Percentiles rank a stretch among this genome's conserved stretches.
These are phyloP conservation scores for Phytophthora idaei DNA, from an alignment of 352 stramenopile genomes.

Conservation along the genomic window DNA sequence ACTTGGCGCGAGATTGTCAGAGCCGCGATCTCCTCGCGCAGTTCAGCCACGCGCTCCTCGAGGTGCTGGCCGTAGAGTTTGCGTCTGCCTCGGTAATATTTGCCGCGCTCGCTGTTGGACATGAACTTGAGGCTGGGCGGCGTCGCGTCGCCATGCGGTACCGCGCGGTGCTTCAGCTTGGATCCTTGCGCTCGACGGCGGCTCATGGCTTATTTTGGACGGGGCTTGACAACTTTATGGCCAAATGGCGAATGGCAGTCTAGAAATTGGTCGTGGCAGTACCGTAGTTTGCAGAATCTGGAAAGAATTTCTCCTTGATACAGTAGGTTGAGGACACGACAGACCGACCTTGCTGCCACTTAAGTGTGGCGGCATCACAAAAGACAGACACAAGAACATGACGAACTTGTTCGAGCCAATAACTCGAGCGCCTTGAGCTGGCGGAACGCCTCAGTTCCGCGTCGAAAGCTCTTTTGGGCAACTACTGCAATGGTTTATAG, in stretches of 20 bases:
- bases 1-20: conserved; percentile 43
- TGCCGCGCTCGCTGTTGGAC: conserved; percentile 69
- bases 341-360: background rate
- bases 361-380: no score
- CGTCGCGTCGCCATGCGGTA: background rate
- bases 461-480: background rate
- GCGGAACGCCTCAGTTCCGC: background rate
- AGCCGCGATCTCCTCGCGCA: conserved; percentile 55
- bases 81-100: conserved; percentile 63
- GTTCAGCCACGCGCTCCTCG: conserved; percentile 36
- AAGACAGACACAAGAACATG: background rate
- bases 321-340: background rate
- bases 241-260: background rate
- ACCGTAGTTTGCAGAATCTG: background rate
- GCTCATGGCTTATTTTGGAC: background rate
- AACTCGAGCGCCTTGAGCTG: no score
- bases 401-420: background rate
- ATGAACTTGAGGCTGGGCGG: conserved; percentile 50
- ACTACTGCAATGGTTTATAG: no score
- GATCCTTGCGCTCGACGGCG: background rate
- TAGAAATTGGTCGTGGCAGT: background rate
- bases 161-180: background rate
- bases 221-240: no score
- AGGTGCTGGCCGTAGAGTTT: conserved; percentile 55
- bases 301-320: background rate